Conservation (phyloP, 331 rosid genomes). For the Malus hybrid region DNA sequence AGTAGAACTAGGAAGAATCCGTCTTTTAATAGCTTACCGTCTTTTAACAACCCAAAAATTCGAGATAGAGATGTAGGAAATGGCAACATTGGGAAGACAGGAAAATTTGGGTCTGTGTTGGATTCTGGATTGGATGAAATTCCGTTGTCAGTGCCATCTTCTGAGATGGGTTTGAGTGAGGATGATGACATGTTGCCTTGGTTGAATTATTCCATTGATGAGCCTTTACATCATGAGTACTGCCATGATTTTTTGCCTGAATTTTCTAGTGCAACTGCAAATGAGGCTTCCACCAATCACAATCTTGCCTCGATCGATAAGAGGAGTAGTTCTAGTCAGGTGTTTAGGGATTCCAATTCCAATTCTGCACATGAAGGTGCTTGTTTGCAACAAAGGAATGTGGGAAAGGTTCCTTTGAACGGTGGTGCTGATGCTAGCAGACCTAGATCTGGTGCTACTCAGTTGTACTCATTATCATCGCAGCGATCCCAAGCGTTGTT, state of each 20-base stretch:
- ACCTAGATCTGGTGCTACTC: slow-evolving; percentile 33
- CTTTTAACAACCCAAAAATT: slow-evolving; percentile 27
- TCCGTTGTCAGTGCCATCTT: slow-evolving; percentile 44
- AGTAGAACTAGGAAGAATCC: slow-evolving; percentile 47
- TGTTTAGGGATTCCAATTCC: slow-evolving; percentile 32
- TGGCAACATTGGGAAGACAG: slow-evolving; percentile 25
- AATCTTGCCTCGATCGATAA: slow-evolving; percentile 31
- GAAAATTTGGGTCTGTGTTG: slow-evolving; percentile 40
- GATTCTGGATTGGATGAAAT: slow-evolving; percentile 42
- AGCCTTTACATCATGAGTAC: slow-evolving; percentile 49
- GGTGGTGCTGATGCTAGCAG: slow-evolving; percentile 34
- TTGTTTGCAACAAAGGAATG: slow-evolving; percentile 40
- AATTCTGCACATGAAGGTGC: slow-evolving; percentile 26
- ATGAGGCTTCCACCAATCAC: slow-evolving; percentile 28
- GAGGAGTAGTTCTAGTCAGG: slow-evolving; percentile 30
- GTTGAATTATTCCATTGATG: slow-evolving; percentile 59
- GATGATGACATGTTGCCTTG: slow-evolving; percentile 70
- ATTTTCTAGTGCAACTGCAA: slow-evolving; percentile 44
- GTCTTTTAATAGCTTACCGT: slow-evolving; percentile 31
- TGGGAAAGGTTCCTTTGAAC: slow-evolving; percentile 35
- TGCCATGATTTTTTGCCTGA: slow-evolving; percentile 55
- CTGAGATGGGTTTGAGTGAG: slow-evolving; percentile 41
- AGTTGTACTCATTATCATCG: slow-evolving; percentile 32
- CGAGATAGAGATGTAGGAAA: slow-evolving; percentile 37
- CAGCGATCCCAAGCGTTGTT: slow-evolving; percentile 51